Conservation (phyloP, 2,329 filamentous ascomycete species). For the Rasamsonia emersonii region DNA sequence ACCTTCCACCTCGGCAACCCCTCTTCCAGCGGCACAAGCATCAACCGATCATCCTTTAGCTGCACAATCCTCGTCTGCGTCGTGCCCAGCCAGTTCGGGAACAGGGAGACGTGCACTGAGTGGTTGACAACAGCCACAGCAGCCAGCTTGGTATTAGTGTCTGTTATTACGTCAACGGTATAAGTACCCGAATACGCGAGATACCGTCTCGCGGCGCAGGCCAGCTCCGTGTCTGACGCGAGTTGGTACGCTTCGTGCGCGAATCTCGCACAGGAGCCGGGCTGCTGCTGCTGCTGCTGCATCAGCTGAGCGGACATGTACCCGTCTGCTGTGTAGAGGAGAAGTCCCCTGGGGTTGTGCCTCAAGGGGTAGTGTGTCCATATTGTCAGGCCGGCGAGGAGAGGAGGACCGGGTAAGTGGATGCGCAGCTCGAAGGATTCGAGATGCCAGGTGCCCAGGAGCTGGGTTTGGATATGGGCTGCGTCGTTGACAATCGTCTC, state of each 20-base stretch:
- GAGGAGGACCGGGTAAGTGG: too few relatives aligned
- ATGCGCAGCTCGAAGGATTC: too few relatives aligned
- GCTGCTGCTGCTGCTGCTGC: too few relatives aligned
- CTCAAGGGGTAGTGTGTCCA: not conserved
- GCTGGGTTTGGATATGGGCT: too few relatives aligned
- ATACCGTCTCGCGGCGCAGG: not conserved
- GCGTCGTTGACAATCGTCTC: too few relatives aligned
- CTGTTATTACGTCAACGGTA: not conserved
- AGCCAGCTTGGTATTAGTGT: too few relatives aligned
- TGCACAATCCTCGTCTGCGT: not conserved
- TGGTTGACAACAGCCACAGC: not conserved
- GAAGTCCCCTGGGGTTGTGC: not conserved
- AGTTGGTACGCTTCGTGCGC: not conserved
- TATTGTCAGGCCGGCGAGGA: not conserved
- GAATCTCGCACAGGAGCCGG: not conserved
- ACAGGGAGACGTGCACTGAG: not conserved
- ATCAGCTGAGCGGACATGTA: constrained; percentile 2
- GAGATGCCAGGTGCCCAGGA: too few relatives aligned
- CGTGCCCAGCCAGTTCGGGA: constrained; percentile 1
- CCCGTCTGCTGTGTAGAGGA: constrained; percentile 1
- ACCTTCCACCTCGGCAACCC: not conserved
- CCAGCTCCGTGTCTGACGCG: not conserved
- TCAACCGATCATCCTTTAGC: not conserved
- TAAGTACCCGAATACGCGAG: not conserved
- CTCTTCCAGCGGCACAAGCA: not conserved